Base-by-base conservation (phyloP, 2,329 filamentous ascomycete species). In the Talaromyces sp. region DNA sequence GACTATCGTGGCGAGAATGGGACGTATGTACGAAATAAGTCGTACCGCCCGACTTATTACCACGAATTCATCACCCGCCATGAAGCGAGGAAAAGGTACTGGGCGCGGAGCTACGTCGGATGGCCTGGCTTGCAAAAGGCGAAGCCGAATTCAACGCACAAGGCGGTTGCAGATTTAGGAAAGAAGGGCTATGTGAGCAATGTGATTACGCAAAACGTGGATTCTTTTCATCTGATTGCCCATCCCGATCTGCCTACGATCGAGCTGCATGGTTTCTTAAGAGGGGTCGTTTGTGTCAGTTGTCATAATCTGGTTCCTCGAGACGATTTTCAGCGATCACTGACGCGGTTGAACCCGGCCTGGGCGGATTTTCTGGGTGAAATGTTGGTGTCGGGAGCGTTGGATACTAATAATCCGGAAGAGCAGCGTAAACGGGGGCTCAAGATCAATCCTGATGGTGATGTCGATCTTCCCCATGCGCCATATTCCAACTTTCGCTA, bases 191-290 rank as follows among this genome's bases (percentile, higher is more conserved):
- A 93, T 59, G 82, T 97, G 49, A 86, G 85, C 65, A 87, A 82
- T 62, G 91, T 97, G 66, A 88, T 99, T 70, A 98, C 95, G 47
- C 95, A 99, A 76, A 98, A 98, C 74, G 95, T 99, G 60, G 95
- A 99, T 79, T 97, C 93, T 2, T 96, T 99, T 75, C 95, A 99
- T 77, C 83, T 85, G 2, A 80, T 80, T 66, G 90, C 92, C 0
- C 93, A 97, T 76, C 91, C 93, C 0, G 74, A 82, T 10, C 79
- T 93, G 50, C 85, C 87, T 6, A 95, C 91, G 10, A 81, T 96
- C 54, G 94, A 98, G 78, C 84, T 99, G 59, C 95, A 99, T 76
- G 95, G 95, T 70, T 96, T 95, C 77, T 84, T 99, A 58, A 86
- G 93, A 69, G 87, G 89, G 35, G 85, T 93, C 35, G 85, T 93